Percentiles rank a stretch among this genome's conserved stretches.
These are phyloP conservation scores for Cyclostephanos tholiformis DNA, from an alignment of 108 stramenopile genomes.

Conservation along the genomic window DNA sequence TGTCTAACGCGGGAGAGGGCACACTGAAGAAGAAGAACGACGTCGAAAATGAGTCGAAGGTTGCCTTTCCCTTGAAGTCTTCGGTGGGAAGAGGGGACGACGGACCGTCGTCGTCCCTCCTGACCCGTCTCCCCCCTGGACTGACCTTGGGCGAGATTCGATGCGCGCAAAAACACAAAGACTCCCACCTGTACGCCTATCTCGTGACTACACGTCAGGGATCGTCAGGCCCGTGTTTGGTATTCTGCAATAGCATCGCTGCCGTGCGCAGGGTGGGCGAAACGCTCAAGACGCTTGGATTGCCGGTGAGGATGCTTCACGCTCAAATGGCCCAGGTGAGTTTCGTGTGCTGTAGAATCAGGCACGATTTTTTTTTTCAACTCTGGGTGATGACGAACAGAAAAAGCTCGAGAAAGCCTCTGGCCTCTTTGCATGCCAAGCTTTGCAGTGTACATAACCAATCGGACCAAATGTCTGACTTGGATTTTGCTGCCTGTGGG, in stretches of 20 bases:
- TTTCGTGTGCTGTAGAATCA: constrained; percentile 1
- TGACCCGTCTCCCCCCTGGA: constrained; percentile 80
- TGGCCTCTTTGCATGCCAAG: constrained; percentile 33
- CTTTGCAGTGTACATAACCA: constrained; percentile 29
- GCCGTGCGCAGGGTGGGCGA: constrained; percentile 86
- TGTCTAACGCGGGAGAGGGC: constrained; percentile 48
- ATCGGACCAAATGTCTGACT: constrained; percentile 36
- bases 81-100: constrained; percentile 7
- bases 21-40: constrained; percentile 34
- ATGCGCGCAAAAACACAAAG: constrained; percentile 93
- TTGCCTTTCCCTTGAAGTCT: constrained; percentile 20
- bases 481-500: constrained; percentile 56
- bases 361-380: not conserved
- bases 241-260: constrained; percentile 96
- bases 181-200: constrained; percentile 92
- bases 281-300: constrained; percentile 77
- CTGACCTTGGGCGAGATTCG: constrained; percentile 81
- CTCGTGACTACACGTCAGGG: constrained; percentile 84
- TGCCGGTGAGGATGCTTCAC: constrained; percentile 88
- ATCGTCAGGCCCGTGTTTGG: constrained; percentile 86
- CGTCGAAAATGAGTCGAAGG: constrained; percentile 23
- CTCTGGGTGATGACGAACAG: constrained; percentile 40
- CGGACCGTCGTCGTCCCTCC: constrained; percentile 17
- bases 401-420: constrained; percentile 35
- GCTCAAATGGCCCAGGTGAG: constrained; percentile 95